A percentile compares a stretch with the other conserved stretches of the same genome.
These are phyloP conservation scores for Asparagopsis taxiformis DNA, from an alignment of 31 red algal species.

Conservation along the genomic window DNA sequence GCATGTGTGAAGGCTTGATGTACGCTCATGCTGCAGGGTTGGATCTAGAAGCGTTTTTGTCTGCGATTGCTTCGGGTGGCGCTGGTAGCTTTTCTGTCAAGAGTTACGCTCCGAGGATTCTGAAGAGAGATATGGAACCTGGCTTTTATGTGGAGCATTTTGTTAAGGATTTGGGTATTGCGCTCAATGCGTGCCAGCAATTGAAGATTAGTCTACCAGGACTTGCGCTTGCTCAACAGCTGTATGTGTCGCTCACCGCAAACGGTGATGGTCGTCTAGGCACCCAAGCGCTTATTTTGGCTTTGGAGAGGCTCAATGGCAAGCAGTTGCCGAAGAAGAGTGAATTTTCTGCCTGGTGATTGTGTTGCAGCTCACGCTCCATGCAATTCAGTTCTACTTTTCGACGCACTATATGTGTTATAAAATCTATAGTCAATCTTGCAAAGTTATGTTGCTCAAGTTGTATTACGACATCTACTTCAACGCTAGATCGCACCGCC, in stretches of 20 bases:
- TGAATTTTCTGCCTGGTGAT: conserved; percentile 25
- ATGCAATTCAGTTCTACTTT: no score
- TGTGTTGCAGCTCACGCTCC: no score
- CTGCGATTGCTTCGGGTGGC: conserved; percentile 55
- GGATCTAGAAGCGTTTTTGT: conserved; percentile 59
- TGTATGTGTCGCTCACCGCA: conserved; percentile 79
- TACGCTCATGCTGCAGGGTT: conserved; percentile 83
- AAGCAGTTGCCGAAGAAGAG: conserved; percentile 26
- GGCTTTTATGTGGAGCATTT: conserved; percentile 94
- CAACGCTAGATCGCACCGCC: no score
- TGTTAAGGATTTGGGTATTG: conserved; percentile 93
- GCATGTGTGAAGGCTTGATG: conserved; percentile 80
- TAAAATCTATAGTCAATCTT: no score
- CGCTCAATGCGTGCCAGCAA: conserved; percentile 67
- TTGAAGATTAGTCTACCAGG: conserved; percentile 75
- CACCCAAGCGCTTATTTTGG: conserved; percentile 69
- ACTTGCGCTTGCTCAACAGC: conserved; percentile 72
- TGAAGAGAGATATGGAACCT: conserved; percentile 77
- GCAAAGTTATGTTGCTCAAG: no score
- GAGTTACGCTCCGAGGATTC: conserved; percentile 56
- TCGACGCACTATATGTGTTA: no score
- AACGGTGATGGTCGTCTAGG: conserved; percentile 67
- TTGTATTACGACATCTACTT: no score
- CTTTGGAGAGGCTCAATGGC: conserved; percentile 76
- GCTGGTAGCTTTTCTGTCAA: conserved; percentile 64